Percentiles rank a stretch among this genome's conserved stretches.
phyloP scores from a whole-genome alignment of 148 eudicot species.

The Pharnaceum exiguum region DNA sequence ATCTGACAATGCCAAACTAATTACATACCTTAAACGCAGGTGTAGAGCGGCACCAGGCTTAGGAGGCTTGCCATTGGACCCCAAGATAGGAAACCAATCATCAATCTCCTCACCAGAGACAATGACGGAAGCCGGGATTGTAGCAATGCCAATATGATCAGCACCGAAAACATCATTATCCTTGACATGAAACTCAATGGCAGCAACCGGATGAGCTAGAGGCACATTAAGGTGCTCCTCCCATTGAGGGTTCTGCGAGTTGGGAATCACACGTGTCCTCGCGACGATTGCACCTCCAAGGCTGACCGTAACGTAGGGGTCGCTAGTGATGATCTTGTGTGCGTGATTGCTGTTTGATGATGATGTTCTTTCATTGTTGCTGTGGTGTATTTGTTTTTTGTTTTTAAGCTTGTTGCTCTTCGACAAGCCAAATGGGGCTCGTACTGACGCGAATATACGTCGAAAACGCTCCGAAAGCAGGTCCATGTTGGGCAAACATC shows the following conservation, averaged over 20 bases:
- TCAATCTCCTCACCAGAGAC: conserved; percentile 42
- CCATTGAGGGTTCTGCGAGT: conserved; percentile 59
- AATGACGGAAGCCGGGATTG: conserved; percentile 42
- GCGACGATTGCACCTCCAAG: conserved; percentile 74
- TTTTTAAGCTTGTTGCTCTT: background rate
- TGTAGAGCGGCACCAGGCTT: conserved; percentile 54
- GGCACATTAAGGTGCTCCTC: conserved; percentile 68
- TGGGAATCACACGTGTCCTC: conserved; percentile 70
- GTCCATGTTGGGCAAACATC: conserved; percentile 85
- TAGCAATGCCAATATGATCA: conserved; percentile 58
- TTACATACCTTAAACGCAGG: conserved; percentile 15
- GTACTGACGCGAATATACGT: conserved; percentile 32
- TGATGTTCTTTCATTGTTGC: background rate
- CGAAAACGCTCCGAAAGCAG: conserved; percentile 55
- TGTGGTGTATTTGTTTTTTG: conserved; percentile 4
- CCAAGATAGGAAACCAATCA: conserved; percentile 63
- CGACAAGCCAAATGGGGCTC: conserved; percentile 16
- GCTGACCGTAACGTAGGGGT: conserved; percentile 87
- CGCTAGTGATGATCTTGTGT: conserved; percentile 71
- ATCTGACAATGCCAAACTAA: too few species aligned
- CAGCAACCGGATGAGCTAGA: conserved; percentile 63
- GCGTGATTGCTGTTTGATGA: background rate
- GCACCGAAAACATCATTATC: conserved; percentile 86
- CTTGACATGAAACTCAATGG: conserved; percentile 59
- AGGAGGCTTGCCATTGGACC: conserved; percentile 44